These are phyloP conservation scores for Epichloe gansuensis DNA, from an alignment of 2,329 filamentous ascomycete genomes.

Conservation along the genomic window DNA sequence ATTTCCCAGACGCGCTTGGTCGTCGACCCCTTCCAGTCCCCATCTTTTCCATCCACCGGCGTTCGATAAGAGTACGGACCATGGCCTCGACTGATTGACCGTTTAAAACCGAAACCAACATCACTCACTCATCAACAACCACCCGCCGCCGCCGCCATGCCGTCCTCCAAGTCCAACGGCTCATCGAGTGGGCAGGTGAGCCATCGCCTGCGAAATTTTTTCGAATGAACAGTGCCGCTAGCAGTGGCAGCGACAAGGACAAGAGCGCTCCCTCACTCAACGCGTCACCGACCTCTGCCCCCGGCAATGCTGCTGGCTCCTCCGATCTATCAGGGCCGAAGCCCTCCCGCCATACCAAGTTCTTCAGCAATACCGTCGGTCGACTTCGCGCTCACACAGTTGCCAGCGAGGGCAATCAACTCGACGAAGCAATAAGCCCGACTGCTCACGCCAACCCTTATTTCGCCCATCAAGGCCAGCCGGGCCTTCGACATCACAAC, in stretches of 20 bases:
- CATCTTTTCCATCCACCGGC: neutral
- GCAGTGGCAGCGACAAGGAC: constrained; percentile 24
- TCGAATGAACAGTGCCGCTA: constrained; percentile 45
- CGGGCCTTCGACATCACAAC: constrained; percentile 86
- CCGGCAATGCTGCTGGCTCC: constrained; percentile 8
- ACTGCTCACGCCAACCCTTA: constrained; percentile 95
- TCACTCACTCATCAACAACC: neutral
- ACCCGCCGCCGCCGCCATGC: constrained; percentile 26
- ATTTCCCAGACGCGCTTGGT: neutral
- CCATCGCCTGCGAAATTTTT: constrained; percentile 59
- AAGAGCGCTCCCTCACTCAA: constrained; percentile 10
- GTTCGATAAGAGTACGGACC: constrained; percentile 15
- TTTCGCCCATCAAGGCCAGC: constrained; percentile 91
- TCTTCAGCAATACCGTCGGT: constrained; percentile 75
- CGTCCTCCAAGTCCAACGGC: constrained; percentile 40
- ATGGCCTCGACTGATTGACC: constrained; percentile 28
- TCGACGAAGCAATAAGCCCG: constrained; percentile 82
- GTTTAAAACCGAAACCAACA: neutral
- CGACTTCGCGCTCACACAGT: constrained; percentile 84
- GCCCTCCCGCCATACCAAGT: constrained; percentile 72
- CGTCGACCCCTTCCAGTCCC: neutral
- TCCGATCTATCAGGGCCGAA: constrained; percentile 27
- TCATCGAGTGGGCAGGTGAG: constrained; percentile 46
- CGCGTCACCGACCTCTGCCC: constrained; percentile 4
- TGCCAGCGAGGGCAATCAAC: constrained; percentile 79